phyloP scores from a whole-genome alignment of 2,329 filamentous ascomycete species.

The Lachnum nothofagi region DNA sequence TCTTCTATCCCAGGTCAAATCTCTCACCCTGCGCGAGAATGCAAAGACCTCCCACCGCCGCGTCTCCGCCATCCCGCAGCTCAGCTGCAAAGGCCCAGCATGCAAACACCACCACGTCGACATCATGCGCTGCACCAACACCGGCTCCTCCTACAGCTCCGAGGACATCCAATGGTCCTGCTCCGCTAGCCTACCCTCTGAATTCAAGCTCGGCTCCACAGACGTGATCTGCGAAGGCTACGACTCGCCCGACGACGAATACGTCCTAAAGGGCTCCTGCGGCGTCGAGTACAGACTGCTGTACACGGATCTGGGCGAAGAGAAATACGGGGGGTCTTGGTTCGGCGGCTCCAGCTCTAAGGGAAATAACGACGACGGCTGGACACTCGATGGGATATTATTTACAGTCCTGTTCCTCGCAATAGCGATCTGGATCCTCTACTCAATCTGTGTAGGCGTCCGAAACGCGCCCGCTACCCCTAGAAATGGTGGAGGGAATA shows the following conservation, averaged over 20 bases:
- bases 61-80: conserved; percentile 68
- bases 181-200: conserved; percentile 54
- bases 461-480: neutral
- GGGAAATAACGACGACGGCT: conserved; percentile 19
- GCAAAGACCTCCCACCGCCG: conserved; percentile 70
- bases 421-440: conserved; percentile 58
- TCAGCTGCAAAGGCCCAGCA: conserved; percentile 65
- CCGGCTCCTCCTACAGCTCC: conserved; percentile 69
- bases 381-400: conserved; percentile 38
- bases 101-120: conserved; percentile 58
- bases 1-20: conserved; percentile 62
- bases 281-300: conserved; percentile 82
- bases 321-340: conserved; percentile 49
- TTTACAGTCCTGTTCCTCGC: conserved; percentile 60
- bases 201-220: conserved; percentile 70
- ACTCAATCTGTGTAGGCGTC: conserved; percentile 41
- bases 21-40: conserved; percentile 69
- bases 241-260: conserved; percentile 66
- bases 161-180: conserved; percentile 93
- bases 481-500: conserved; percentile 29
- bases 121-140: conserved; percentile 83
- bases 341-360: conserved; percentile 17
- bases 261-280: conserved; percentile 86
- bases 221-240: conserved; percentile 95
- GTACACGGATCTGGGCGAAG: conserved; percentile 71